Percentiles rank a stretch among this genome's conserved stretches.
phyloP scores from a whole-genome alignment of 2,329 filamentous ascomycete species.

The Tetracladium maxilliforme region DNA sequence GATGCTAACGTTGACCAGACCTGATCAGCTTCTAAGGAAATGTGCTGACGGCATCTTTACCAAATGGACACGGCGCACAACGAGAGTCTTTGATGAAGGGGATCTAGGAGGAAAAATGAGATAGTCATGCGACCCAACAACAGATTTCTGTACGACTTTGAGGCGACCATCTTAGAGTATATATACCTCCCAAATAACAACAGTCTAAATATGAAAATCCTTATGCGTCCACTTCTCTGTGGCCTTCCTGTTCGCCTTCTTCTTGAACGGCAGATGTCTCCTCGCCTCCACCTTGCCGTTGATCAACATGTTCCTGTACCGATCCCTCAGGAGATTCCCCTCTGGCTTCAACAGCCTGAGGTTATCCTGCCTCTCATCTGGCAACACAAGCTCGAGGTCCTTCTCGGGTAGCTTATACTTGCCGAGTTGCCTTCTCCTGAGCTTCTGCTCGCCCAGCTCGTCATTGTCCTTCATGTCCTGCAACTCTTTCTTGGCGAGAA shows the following conservation, averaged over 20 bases:
- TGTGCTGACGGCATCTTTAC: no score
- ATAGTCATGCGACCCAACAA: no score
- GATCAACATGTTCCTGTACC: slow-evolving; percentile 78
- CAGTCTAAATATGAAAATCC: no score
- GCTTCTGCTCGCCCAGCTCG: slow-evolving; percentile 44
- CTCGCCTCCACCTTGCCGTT: slow-evolving; percentile 80
- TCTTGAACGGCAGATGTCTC: slow-evolving; percentile 63
- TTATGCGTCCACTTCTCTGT: slow-evolving; percentile 98
- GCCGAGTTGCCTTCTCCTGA: slow-evolving; percentile 62
- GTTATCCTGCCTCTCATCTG: slow-evolving; percentile 73
- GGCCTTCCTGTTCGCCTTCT: slow-evolving; percentile 64
- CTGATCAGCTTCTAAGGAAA: no score
- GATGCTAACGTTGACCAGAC: no score
- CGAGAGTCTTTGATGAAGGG: no score
- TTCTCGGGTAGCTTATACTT: slow-evolving; percentile 63
- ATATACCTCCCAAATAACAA: no score
- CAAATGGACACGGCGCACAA: no score
- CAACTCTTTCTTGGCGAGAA: slow-evolving; percentile 23
- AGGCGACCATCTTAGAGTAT: no score
- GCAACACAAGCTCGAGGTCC: slow-evolving; percentile 64
- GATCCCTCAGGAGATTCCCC: slow-evolving; percentile 85
- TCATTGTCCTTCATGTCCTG: slow-evolving; percentile 32
- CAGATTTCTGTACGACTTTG: no score
- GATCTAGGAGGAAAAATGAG: no score
- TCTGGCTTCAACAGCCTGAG: slow-evolving; percentile 78